phyloP scores from a whole-genome alignment of 176 grass and related monocot species.

The Lolium rigidum region DNA sequence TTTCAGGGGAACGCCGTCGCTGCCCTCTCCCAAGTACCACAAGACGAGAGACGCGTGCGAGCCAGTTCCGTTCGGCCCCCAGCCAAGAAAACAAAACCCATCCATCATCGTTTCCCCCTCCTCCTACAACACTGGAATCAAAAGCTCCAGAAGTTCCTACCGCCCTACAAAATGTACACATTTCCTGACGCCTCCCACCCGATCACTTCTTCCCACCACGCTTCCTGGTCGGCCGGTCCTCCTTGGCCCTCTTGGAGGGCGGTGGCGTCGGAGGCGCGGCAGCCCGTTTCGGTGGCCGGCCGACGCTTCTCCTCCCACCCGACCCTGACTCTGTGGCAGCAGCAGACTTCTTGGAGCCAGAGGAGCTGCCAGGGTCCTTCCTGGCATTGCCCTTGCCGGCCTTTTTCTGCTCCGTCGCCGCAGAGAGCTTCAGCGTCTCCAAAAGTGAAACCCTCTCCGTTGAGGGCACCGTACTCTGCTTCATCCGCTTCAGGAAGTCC shows the following conservation, averaged over 20 bases:
- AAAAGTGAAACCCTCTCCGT: constrained; percentile 55
- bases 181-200: constrained; percentile 39
- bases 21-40: not conserved
- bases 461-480: constrained; percentile 45
- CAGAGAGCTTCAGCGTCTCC: constrained; percentile 65
- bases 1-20: constrained; percentile 1
- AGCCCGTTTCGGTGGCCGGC: constrained; percentile 65
- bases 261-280: constrained; percentile 48
- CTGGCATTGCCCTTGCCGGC: constrained; percentile 48
- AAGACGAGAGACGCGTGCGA: constrained; percentile 3
- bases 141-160: constrained; percentile 36
- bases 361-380: constrained; percentile 54
- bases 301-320: constrained; percentile 54
- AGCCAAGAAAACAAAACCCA: not conserved
- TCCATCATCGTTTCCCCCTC: not conserved
- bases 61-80: constrained; percentile 35
- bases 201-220: constrained; percentile 57
- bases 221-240: constrained; percentile 55
- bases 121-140: constrained; percentile 50
- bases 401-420: constrained; percentile 61
- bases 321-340: not conserved
- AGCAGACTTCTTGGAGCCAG: constrained; percentile 51
- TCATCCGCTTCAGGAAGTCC: constrained; percentile 87
- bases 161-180: constrained; percentile 50
- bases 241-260: constrained; percentile 64